Percentiles rank a stretch among this genome's conserved stretches.
phyloP scores from a whole-genome alignment of 495 filamentous ascomycete species.

The Penicillium turbatum region DNA sequence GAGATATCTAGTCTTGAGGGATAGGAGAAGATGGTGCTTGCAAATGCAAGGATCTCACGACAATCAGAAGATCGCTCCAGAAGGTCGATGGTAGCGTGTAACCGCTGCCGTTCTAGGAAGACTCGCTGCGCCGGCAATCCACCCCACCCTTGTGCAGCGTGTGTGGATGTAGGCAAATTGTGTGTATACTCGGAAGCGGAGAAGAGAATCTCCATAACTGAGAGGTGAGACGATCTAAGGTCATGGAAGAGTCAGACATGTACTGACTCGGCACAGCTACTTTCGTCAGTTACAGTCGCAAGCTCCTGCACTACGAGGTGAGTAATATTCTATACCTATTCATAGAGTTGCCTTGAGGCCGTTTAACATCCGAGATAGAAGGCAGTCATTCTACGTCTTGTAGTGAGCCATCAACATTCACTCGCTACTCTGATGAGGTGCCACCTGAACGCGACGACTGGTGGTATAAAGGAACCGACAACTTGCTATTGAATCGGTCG shows the following conservation, averaged over 20 bases:
- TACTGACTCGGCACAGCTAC: slow-evolving; percentile 20
- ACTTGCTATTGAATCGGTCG: slow-evolving; percentile 33
- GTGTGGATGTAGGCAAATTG: slow-evolving; percentile 26
- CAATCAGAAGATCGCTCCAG: slow-evolving; percentile 22
- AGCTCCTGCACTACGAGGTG: slow-evolving; percentile 16
- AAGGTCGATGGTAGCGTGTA: slow-evolving; percentile 37
- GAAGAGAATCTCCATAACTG: slow-evolving; percentile 34
- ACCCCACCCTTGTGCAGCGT: slow-evolving; percentile 33
- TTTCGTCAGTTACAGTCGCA: slow-evolving; percentile 31
- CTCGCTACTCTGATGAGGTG: slow-evolving; percentile 19
- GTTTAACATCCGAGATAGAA: background rate
- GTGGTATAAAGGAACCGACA: slow-evolving; percentile 39
- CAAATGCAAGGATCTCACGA: slow-evolving; percentile 20
- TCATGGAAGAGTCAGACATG: background rate
- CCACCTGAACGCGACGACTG: slow-evolving; percentile 35
- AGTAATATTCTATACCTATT: background rate
- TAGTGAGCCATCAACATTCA: slow-evolving; percentile 7
- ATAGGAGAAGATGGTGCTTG: slow-evolving; percentile 18
- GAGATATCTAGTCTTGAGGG: background rate
- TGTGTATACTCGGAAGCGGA: slow-evolving; percentile 40
- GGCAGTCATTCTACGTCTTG: slow-evolving; percentile 7
- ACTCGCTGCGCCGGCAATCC: slow-evolving; percentile 36
- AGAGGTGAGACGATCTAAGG: slow-evolving; percentile 20
- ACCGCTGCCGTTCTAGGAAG: slow-evolving; percentile 36
- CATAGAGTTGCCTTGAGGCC: background rate